A percentile compares a stretch with the other conserved stretches of the same genome.
Evolutionary conservation across 1,139 yeast genomes (phyloP).

Genomic region (Diutina sp.): DNA sequence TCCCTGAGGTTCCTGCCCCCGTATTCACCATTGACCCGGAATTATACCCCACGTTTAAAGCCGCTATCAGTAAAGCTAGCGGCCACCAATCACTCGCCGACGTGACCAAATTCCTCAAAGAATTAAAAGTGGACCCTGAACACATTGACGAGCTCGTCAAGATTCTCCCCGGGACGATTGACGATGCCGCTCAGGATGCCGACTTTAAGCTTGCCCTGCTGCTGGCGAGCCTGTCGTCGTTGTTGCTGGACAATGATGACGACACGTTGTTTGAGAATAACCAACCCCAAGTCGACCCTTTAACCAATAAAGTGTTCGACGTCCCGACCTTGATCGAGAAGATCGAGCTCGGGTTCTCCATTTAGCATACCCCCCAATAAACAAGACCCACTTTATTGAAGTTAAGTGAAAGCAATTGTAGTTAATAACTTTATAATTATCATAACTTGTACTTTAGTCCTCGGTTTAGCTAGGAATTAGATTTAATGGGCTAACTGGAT

Average conservation of each 20-base stretch:
- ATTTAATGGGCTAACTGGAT: too few relatives aligned
- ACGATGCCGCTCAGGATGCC: background rate
- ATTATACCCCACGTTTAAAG: background rate
- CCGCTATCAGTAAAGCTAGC: background rate
- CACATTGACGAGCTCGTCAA: background rate
- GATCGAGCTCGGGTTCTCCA: background rate
- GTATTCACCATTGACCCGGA: background rate
- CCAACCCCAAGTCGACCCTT: background rate
- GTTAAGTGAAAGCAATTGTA: too few relatives aligned
- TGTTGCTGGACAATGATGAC: background rate
- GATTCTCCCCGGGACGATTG: background rate
- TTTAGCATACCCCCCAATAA: background rate
- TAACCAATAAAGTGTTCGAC: background rate
- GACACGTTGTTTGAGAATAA: background rate
- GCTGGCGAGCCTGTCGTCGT: constrained; percentile 1
- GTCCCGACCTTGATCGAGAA: background rate
- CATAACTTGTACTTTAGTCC: too few relatives aligned
- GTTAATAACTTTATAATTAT: too few relatives aligned
- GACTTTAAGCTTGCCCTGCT: background rate
- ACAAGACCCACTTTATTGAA: too few relatives aligned
- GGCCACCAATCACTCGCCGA: background rate
- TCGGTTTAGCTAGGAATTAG: too few relatives aligned
- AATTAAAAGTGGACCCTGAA: background rate
- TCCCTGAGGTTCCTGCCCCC: background rate
- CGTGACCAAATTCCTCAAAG: background rate